Evolutionary conservation across 2,329 filamentous ascomycete species (phyloP), one percentile per base, ranked within the genome.

Genomic region (Pseudocercospora crystallina): DNA sequence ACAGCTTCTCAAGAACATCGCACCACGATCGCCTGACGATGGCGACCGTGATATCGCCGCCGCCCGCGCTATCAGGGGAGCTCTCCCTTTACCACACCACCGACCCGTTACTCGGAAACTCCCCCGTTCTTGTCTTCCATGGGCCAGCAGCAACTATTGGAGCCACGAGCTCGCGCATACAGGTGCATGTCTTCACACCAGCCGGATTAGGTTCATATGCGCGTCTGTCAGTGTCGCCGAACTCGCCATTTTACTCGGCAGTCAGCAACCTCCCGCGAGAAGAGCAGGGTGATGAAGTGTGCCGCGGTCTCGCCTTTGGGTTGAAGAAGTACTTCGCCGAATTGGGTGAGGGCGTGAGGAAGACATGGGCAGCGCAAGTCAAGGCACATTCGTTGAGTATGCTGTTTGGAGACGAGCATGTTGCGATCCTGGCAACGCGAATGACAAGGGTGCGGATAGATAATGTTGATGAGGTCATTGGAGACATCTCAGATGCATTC

Each of bases 271-370:
- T 99, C 37, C 90, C 94, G 36, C 86, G 90, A 67, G 92, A 96
- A 68, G 90, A 91, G 71, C 94, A 97, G 75, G 92, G 92, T 64
- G 92, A 97, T 69, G 92, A 97, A 71, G 80, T 95, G 58, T 95
- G 87, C 72, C 85, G 94, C 39, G 94, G 87, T 13, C 80, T 99
- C 49, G 94, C 92, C 41, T 95, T 97, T 71, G 90, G 89, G 49
- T 78, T 99, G 60, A 87, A 86, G 76, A 96, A 95, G 70, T 99
- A 96, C 77, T 97, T 96, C 68, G 81, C 82, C 54, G 92, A 97
- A 72, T 78, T 99, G 45, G 84, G 91, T 15, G 81, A 87, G 47
- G 76, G 80, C 33, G 85, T 90, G 66, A 95, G 90, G 76, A 78
- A 78, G 62, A 80, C 83, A 54, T 80, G 95, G 69, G 83, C 77